Evolutionary conservation across 1,284 basidiomycete species (phyloP), one percentile per base, ranked within the genome.

Genomic region (Ceratobasidium sp.): DNA sequence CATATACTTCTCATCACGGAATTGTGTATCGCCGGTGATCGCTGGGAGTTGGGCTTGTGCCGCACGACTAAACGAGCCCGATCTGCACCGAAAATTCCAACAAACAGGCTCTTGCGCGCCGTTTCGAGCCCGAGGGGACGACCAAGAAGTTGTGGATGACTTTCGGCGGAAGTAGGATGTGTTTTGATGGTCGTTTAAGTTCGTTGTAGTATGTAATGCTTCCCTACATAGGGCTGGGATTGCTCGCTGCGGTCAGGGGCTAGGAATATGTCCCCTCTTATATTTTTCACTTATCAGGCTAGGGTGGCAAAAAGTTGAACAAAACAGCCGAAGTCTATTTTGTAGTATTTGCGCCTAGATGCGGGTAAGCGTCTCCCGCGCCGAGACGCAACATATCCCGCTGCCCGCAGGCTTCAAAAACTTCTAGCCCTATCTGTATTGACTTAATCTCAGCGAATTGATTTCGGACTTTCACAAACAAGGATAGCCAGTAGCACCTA

Each of bases 11-110:
- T 56, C 53, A 19, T 29, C 8, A 56, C 53, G 53, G 53, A 56
- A 24, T 31, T 56, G 29, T 14, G 53, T 56, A 56, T 56, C 53
- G 3, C 53, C 53, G 53, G 53, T 56, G 53, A 56, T 56, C 27
- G 53, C 13, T 56, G 13, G 53, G 29, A 56, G 53, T 24, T 56
- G 53, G 31, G 27, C 11, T 29, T 11, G 29, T 56, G 22, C 53
- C 19, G 53, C 14, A 31, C 31, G 31, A 56, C 53, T 31, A 56
- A 56, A 56, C 1, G 27, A 31, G 27, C 1, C 24, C 31, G 53
- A 56, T 56, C 53, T 56, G 27, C 53, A 29, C 13, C 4, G 16
- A 56, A 31, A 56, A 56, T 19, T 56, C 53, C 31, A 29, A 11
- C 29, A 24, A 7, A 56, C 1, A n/a, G 11, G 16, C 53, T 56